A percentile compares a stretch with the other conserved stretches of the same genome.
Conservation (phyloP, 108 stramenopile genomes). For the Nitzschia sp. region DNA sequence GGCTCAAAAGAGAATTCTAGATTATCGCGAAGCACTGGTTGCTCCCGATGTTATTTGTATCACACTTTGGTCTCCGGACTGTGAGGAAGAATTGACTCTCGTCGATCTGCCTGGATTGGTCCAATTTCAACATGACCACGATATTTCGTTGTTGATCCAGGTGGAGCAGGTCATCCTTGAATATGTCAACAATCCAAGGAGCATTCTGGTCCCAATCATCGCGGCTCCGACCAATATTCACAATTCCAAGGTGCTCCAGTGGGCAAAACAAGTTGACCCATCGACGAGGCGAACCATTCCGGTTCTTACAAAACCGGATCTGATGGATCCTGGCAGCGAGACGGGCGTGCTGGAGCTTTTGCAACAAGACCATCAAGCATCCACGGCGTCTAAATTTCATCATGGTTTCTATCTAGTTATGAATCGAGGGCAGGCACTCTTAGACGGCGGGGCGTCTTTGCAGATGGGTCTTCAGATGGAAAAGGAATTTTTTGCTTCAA, state of each 20-base stretch:
- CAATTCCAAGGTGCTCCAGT: slow-evolving; percentile 75
- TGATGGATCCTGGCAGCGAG: slow-evolving; percentile 74
- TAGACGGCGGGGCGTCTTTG: slow-evolving; percentile 43
- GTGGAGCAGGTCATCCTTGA: slow-evolving; percentile 70
- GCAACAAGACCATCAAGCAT: slow-evolving; percentile 26
- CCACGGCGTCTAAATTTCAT: slow-evolving; percentile 5
- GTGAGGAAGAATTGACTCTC: slow-evolving; percentile 65
- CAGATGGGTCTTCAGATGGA: slow-evolving; percentile 44
- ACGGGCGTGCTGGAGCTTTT: slow-evolving; percentile 47
- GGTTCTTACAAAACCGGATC: slow-evolving; percentile 90
- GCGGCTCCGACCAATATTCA: slow-evolving; percentile 87
- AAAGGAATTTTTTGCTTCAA: slow-evolving; percentile 47
- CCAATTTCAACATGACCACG: slow-evolving; percentile 43
- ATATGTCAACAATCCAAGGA: slow-evolving; percentile 67
- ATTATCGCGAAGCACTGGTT: slow-evolving; percentile 25
- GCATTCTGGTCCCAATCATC: slow-evolving; percentile 78
- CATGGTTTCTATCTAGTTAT: slow-evolving; percentile 68
- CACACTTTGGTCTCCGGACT: slow-evolving; percentile 38
- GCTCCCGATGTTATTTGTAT: slow-evolving; percentile 57
- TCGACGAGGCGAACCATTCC: slow-evolving; percentile 74
- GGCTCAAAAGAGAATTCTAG: slow-evolving; percentile 58
- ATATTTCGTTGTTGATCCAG: slow-evolving; percentile 40
- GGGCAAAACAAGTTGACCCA: slow-evolving; percentile 63
- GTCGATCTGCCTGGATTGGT: slow-evolving; percentile 91
- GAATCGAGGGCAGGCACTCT: slow-evolving; percentile 62